Base-by-base conservation (phyloP, 306 rosid genomes). In the Amphicarpaea edgeworthii region DNA sequence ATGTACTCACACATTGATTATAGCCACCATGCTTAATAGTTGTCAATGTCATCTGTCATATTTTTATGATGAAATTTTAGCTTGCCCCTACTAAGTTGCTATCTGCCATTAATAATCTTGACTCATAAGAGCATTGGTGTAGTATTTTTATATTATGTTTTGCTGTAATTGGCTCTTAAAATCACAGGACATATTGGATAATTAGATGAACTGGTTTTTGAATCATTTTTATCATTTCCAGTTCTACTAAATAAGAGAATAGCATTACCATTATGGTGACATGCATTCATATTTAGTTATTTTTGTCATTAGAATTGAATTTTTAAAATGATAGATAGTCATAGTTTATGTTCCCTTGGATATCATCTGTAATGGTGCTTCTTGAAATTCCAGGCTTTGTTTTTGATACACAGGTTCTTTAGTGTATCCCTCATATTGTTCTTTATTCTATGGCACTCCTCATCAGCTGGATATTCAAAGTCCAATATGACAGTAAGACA, bases 381-480 rank as follows among this genome's bases (percentile, higher is more conserved):
- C 88, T 86, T 86, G 88, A 89, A 87, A 89, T 95, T 86, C 73
- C 97, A 95, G 97, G 99, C 99, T 77, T 90, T 92, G 92, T 86
- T 89, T 89, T 86, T 89, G 80, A 95, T 95, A 90, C 99, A 89
- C 97, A 95, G 99, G 93, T 95, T 95, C 87, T 90, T 95, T 84
- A 82, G 99, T 83, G 84, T 87, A 84, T 92, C 99, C 55, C 99
- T 95, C 71, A 45, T 92, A 64, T 67, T 84, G 50, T 92, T 90
- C 84, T 95, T 89, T 84, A 43, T 89, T 83, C 84, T 95, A 49
- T 95, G 97, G 97, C 80, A 77, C 75, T 82, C 79, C 67, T 92
- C 99, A 2, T 89, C 97, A 0, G 57, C 86, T 60, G 94, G 86
- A 75, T 75, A 66, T 76, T 76, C 87, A 11, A 34, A 80, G 11